phyloP scores from a whole-genome alignment of 2,329 filamentous ascomycete genomes.

The Beauveria medogensis region DNA sequence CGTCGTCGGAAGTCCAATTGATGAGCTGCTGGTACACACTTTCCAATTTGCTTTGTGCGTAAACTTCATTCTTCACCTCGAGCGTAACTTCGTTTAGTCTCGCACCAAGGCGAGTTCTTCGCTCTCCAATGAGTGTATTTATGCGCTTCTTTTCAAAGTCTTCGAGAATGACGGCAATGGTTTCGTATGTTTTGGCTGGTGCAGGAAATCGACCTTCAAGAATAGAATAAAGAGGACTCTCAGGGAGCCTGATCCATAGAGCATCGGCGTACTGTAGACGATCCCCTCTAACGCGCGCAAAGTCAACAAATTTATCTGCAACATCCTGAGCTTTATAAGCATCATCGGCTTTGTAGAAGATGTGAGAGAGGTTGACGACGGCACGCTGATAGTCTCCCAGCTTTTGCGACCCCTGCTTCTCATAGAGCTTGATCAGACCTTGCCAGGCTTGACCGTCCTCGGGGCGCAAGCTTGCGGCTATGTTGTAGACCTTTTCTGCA shows the following conservation, averaged over 20 bases:
- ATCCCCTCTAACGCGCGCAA: slow-evolving; percentile 65
- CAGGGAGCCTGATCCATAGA: slow-evolving; percentile 68
- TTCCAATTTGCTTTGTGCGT: slow-evolving; percentile 67
- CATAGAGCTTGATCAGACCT: slow-evolving; percentile 77
- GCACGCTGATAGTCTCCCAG: slow-evolving; percentile 68
- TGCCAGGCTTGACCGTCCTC: slow-evolving; percentile 83
- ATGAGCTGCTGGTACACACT: slow-evolving; percentile 74
- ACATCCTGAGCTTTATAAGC: slow-evolving; percentile 57
- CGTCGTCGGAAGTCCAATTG: slow-evolving; percentile 85
- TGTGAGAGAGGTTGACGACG: slow-evolving; percentile 63
- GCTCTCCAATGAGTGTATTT: slow-evolving; percentile 82
- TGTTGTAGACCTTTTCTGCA: slow-evolving; percentile 67
- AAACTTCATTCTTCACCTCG: slow-evolving; percentile 83
- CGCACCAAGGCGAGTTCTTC: slow-evolving; percentile 79
- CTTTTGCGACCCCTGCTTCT: slow-evolving; percentile 62
- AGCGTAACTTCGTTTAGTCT: slow-evolving; percentile 73
- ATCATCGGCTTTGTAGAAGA: slow-evolving; percentile 61
- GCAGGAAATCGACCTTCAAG: slow-evolving; percentile 78
- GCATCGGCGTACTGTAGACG: slow-evolving; percentile 67
- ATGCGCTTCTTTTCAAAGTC: slow-evolving; percentile 81
- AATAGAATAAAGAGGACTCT: slow-evolving; percentile 69
- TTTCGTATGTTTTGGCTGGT: slow-evolving; percentile 72
- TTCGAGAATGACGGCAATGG: slow-evolving; percentile 76
- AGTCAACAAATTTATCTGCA: slow-evolving; percentile 71
- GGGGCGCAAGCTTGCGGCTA: slow-evolving; percentile 63